Percentiles rank a stretch among this genome's conserved stretches.
These are phyloP conservation scores for Tuber aestivum DNA, from an alignment of 495 filamentous ascomycete species.

Conservation along the genomic window DNA sequence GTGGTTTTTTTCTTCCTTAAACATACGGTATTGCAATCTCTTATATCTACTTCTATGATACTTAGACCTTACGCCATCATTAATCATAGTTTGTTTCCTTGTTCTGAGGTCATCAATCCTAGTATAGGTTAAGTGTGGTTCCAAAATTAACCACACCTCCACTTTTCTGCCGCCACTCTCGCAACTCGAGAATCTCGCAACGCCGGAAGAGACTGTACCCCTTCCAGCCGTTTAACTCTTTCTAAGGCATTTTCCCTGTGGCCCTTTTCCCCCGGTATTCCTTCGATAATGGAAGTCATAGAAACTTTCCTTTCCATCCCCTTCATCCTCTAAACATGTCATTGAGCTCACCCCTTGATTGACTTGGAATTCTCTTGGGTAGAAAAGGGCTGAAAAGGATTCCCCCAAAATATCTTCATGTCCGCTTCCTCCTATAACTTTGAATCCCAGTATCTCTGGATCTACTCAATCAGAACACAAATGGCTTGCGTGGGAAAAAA, in stretches of 20 bases:
- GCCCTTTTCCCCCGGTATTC: background rate
- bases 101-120: too few relatives aligned
- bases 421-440: slow-evolving; percentile 20
- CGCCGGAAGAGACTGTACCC: too few relatives aligned
- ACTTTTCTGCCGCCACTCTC: too few relatives aligned
- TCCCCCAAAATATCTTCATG: slow-evolving; percentile 15
- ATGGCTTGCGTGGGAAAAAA: background rate
- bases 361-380: background rate
- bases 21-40: too few relatives aligned
- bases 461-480: slow-evolving; percentile 9
- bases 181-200: too few relatives aligned
- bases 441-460: slow-evolving; percentile 39
- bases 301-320: background rate
- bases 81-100: too few relatives aligned
- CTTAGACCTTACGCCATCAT: too few relatives aligned
- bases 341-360: background rate
- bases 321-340: background rate
- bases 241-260: background rate
- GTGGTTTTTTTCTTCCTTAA: too few relatives aligned
- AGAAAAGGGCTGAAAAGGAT: slow-evolving; percentile 2
- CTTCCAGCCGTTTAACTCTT: background rate
- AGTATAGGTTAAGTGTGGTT: too few relatives aligned
- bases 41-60: too few relatives aligned
- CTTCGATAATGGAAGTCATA: background rate
- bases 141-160: too few relatives aligned